Conservation (phyloP, 257 asterid genomes). For the Solanum raphanifolium region DNA sequence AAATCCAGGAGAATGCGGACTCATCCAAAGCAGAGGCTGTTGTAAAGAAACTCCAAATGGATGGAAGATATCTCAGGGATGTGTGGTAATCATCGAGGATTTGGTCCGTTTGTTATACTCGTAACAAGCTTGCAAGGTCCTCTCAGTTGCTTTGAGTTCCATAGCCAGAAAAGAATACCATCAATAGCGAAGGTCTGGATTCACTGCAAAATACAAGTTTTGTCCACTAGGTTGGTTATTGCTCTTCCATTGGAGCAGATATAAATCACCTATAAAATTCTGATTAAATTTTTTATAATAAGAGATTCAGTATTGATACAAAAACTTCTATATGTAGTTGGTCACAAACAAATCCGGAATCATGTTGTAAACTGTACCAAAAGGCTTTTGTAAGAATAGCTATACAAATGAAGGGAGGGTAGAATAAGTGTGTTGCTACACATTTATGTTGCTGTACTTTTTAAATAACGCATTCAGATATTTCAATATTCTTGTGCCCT, state of each 20-base stretch:
- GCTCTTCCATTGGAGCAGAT: background rate
- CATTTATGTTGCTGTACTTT: background rate
- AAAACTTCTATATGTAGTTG: background rate
- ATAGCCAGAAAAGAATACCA: conserved; percentile 1
- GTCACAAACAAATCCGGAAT: background rate
- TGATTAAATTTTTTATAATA: background rate
- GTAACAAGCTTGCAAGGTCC: background rate
- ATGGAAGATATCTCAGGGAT: conserved; percentile 69
- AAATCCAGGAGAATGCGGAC: conserved; percentile 40
- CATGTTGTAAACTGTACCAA: background rate
- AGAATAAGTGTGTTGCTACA: conserved; percentile 3
- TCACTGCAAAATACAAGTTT: conserved; percentile 7
- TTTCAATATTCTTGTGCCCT: background rate
- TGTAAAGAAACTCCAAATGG: conserved; percentile 67
- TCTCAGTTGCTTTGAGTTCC: background rate
- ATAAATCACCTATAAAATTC: background rate
- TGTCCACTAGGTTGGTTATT: conserved; percentile 5
- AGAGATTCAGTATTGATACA: background rate
- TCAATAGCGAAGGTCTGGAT: background rate
- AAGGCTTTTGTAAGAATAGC: background rate
- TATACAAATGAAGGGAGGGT: conserved; percentile 3
- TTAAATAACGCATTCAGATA: background rate
- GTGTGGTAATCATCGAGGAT: conserved; percentile 39
- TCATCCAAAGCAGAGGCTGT: conserved; percentile 55
- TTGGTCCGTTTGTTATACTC: background rate